Percentiles rank a stretch among this genome's conserved stretches.
phyloP scores from a whole-genome alignment of 257 asterid genomes.

The Leptodermis oblonga region DNA sequence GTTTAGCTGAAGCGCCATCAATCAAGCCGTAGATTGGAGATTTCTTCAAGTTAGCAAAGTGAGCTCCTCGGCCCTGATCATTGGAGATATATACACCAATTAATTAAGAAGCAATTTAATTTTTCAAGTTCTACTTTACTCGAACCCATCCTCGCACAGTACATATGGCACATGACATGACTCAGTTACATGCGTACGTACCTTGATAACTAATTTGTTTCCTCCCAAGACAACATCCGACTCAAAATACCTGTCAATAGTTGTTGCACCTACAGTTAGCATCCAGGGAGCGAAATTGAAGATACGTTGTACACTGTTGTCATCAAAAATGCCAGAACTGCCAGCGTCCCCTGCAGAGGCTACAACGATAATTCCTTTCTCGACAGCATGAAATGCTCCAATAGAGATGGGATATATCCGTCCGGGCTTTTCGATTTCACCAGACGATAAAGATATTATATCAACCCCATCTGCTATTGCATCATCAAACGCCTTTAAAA shows the following conservation, averaged over 20 bases:
- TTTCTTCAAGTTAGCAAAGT: conserved; percentile 41
- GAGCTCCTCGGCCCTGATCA: conserved; percentile 81
- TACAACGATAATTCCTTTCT: conserved; percentile 53
- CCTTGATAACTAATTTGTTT: conserved; percentile 52
- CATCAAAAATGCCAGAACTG: conserved; percentile 16
- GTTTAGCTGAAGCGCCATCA: conserved; percentile 46
- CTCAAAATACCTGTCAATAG: conserved; percentile 72
- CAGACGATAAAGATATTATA: conserved; percentile 61
- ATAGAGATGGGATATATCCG: conserved; percentile 57
- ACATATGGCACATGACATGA: too few species aligned
- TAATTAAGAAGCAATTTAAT: not conserved
- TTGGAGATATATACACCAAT: too few species aligned
- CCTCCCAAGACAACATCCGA: conserved; percentile 49
- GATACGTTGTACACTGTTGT: conserved; percentile 24
- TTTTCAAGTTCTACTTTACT: too few species aligned
- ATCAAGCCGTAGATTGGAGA: conserved; percentile 54
- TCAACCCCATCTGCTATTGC: conserved; percentile 71
- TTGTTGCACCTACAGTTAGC: conserved; percentile 76
- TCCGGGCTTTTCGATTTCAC: too few species aligned
- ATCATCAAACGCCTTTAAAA: conserved; percentile 65
- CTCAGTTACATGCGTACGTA: too few species aligned
- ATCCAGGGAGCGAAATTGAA: conserved; percentile 85
- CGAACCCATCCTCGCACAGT: too few species aligned
- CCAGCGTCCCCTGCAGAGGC: conserved; percentile 77
- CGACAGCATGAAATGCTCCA: conserved; percentile 69